These are phyloP conservation scores for Akanthomyces dipterigenus DNA, from an alignment of 2,329 filamentous ascomycete species.

Conservation along the genomic window DNA sequence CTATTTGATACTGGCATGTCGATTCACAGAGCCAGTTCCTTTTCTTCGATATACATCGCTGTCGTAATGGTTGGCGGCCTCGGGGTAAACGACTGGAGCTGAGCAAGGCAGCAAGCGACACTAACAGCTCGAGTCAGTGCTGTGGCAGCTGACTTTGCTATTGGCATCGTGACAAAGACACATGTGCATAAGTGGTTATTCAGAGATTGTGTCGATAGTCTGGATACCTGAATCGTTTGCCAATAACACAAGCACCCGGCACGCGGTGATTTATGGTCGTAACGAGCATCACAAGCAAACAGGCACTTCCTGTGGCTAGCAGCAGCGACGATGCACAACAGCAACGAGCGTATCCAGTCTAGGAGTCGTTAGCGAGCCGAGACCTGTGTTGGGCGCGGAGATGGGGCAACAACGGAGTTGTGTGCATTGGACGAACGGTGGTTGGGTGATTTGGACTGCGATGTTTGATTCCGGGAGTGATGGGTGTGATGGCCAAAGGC, in stretches of 20 bases:
- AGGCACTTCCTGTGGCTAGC: not conserved
- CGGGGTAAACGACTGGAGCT: not conserved
- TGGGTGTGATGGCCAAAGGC: not conserved
- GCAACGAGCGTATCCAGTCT: not conserved
- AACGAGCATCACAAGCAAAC: not conserved
- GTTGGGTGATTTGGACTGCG: not conserved
- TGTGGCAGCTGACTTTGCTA: not conserved
- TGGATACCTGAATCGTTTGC: not conserved
- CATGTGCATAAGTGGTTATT: not conserved
- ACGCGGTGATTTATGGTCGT: not conserved
- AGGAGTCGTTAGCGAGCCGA: not conserved
- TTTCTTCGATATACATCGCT: not conserved
- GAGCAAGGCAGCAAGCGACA: not conserved
- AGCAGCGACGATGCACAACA: not conserved
- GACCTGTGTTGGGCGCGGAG: not conserved
- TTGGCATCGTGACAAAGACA: not conserved
- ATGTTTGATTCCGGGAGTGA: not conserved
- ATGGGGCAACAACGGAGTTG: not conserved
- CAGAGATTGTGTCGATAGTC: not conserved
- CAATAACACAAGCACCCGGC: not conserved
- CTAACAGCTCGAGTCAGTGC: not conserved
- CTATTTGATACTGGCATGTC: not conserved
- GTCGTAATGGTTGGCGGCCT: not conserved
- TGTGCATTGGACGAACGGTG: not conserved
- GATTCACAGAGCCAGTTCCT: not conserved